A percentile compares a stretch with the other conserved stretches of the same genome.
Evolutionary conservation across 257 asterid species (phyloP).

Genomic region (Cruciata laevipes): DNA sequence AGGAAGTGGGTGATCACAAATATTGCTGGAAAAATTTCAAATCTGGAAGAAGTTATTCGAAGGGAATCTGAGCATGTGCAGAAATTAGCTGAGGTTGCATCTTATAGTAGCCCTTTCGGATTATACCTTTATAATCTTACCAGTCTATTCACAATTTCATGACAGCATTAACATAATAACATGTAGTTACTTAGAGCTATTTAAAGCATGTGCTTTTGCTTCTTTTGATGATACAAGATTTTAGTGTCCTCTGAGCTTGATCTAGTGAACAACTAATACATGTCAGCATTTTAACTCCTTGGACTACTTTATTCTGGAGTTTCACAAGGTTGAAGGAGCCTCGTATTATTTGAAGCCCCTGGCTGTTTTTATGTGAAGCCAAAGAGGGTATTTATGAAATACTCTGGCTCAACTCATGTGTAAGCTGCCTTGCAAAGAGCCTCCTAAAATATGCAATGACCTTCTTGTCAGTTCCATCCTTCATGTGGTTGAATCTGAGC

Average conservation of each 20-base stretch:
- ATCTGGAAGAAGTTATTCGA: slow-evolving; percentile 59
- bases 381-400: neutral
- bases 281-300: neutral
- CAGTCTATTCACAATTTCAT: neutral
- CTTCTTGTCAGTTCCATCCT: slow-evolving; percentile 3
- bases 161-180: neutral
- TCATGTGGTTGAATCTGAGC: neutral
- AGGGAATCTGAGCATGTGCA: slow-evolving; percentile 75
- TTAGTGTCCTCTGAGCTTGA: neutral
- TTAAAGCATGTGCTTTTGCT: neutral
- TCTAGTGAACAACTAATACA: neutral
- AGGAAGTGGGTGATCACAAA: slow-evolving; percentile 98
- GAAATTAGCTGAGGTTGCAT: slow-evolving; percentile 68
- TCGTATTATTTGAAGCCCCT: neutral
- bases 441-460: neutral
- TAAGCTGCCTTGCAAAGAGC: neutral
- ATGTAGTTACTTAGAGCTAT: neutral
- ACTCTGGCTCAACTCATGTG: neutral
- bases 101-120: slow-evolving; percentile 19
- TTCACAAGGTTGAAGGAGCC: neutral
- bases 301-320: slow-evolving; percentile 1
- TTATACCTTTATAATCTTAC: neutral
- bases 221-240: neutral
- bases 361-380: neutral
- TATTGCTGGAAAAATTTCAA: slow-evolving; percentile 54